A percentile compares a stretch with the other conserved stretches of the same genome.
phyloP scores from a whole-genome alignment of 78 protist genomes.

The Planoprotostelium fungivorum region DNA sequence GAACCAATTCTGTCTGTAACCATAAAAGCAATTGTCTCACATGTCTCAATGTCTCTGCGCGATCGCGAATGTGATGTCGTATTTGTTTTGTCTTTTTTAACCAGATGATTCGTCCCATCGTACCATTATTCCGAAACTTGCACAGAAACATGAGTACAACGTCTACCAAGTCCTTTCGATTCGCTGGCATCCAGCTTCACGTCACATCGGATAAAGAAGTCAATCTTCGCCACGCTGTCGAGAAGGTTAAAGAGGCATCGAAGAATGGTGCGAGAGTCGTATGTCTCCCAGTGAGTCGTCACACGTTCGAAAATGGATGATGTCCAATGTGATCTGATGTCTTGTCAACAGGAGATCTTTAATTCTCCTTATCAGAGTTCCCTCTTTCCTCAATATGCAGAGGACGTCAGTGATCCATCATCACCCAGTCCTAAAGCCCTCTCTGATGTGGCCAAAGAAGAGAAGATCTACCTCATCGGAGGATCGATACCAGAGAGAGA shows the following conservation, averaged over 20 bases:
- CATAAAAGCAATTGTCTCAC: too few species aligned
- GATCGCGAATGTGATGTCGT: too few species aligned
- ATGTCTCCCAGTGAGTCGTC: constrained; percentile 74
- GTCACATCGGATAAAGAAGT: constrained; percentile 61
- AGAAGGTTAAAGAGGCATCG: constrained; percentile 72
- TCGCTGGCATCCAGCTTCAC: constrained; percentile 76
- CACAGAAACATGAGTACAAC: not conserved
- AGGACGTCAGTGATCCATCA: constrained; percentile 50
- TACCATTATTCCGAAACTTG: not conserved
- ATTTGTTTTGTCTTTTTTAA: too few species aligned
- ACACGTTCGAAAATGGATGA: not conserved
- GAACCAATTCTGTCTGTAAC: too few species aligned
- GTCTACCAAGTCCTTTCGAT: too few species aligned
- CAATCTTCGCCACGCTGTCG: constrained; percentile 73
- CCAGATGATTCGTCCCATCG: not conserved
- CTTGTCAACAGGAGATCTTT: constrained; percentile 72
- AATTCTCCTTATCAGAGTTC: constrained; percentile 84
- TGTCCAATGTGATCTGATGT: not conserved
- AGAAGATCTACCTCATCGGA: constrained; percentile 64
- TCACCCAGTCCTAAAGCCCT: constrained; percentile 15
- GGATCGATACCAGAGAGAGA: constrained; percentile 87
- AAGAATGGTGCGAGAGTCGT: constrained; percentile 80
- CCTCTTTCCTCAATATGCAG: constrained; percentile 83
- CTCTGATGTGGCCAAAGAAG: constrained; percentile 30
- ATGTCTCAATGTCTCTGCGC: too few species aligned